Evolutionary conservation across 169 alveolate species (phyloP), one percentile per base, ranked within the genome.

Genomic region (Plasmodium knowlesi): DNA sequence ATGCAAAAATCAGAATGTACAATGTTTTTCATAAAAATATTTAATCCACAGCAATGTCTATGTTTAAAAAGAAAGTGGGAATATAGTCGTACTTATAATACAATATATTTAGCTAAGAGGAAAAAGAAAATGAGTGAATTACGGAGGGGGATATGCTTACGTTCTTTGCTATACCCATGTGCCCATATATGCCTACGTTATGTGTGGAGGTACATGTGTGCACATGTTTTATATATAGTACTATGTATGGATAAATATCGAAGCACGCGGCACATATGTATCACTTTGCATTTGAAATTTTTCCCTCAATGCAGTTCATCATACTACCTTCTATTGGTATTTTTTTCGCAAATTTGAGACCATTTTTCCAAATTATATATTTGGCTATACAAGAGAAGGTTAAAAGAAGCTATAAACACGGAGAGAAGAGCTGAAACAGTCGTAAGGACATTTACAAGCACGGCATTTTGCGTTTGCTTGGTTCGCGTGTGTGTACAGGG

Each of bases 11-110:
- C 8, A 10, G 61, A 34, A 74, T n/a, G 37, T 12, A 74, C 30
- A 74, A 50, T 50, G 30, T 74, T 32, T 19, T 72, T 25, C 46
- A 84, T 84, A 84, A 84, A 84, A 73, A 73, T 84, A 8, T 72
- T 72, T 25, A 46, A 73, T 22, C 37, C 46, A 25, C 61, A 72
- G 79, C 67, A 84, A 84, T 84, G 93, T 84, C 93, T 84, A 84
- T 73, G 57, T 84, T 54, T 25, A 74, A 84, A 72, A 84, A 84
- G 46, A 30, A 72, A 84, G 46, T 16, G n/a, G 22, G 50, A 84
- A 73, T 19, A 74, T 25, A 83, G 37, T 10, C 34, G 73, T 70
- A 6, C 30, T 67, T 73, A 84, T 34, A 41, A 73, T 22, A 32
- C 74, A n/a, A 8, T 83, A 67, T 32, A 46, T 83, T 61, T 32